Base-by-base conservation (phyloP, 805 yeast species). In the Suhomyces kilbournensis region DNA sequence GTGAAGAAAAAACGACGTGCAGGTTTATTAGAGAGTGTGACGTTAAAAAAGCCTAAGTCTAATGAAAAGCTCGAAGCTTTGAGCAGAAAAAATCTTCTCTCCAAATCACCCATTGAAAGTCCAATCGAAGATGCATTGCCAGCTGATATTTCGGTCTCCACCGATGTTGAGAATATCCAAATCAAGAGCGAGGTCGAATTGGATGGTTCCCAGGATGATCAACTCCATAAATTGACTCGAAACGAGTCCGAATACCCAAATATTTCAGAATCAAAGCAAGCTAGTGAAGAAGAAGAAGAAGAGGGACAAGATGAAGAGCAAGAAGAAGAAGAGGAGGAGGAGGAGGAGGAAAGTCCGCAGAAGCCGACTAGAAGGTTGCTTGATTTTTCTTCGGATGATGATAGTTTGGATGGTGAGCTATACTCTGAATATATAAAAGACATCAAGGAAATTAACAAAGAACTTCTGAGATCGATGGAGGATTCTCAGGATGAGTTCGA, bases 91-190 rank as follows among this genome's bases (percentile, higher is more conserved):
- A n/a, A 23, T 4, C 7, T 20, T 22, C 9, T 23, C 23, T n/a
- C 23, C 5, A 17, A 44, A 4, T 17, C 15, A 28, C 47, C 44
- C n/a, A 26, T 20, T 23, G 46, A 26, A 28, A 51, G 51, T 17
- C 51, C 54, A 4, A 48, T 50, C 14, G 59, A 57, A n/a, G 51
- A 49, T 17, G 48, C 45, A 10, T 48, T 60, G 25, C 63, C 63
- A 7, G 54, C 61, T 10, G 58, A 61, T 47, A 50, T 61, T 9
- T 61, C 65, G 10, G 62, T 49, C 4, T 60, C 65, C 3, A 53
- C 60, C 10, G 56, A 53, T 22, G 42, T 55, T 12, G 49, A 54
- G 12, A 23, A 19, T 17, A n/a, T 38, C 14, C 23, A 4, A 14
- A 35, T 15, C 20, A 35, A 15, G 10, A 20, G 10, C 15, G 12